phyloP scores from a whole-genome alignment of 495 filamentous ascomycete genomes.

The Aspergillus funiculosus region DNA sequence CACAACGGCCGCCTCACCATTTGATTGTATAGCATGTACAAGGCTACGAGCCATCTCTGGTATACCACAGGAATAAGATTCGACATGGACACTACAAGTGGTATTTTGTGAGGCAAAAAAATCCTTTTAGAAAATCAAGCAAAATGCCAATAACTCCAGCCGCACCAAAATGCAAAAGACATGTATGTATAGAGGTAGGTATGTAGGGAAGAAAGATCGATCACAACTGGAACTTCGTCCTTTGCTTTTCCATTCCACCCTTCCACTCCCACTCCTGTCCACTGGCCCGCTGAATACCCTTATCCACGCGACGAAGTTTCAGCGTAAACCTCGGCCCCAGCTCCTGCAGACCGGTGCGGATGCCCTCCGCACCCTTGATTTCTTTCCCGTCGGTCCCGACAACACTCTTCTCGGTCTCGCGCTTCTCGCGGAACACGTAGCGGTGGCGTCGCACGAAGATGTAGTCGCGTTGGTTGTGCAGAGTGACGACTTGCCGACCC shows the following conservation, averaged over 20 bases:
- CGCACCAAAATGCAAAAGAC: constrained; percentile 8
- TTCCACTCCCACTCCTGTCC: constrained; percentile 97
- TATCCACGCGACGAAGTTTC: constrained; percentile 86
- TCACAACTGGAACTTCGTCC: constrained; percentile 87
- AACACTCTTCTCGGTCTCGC: constrained; percentile 77
- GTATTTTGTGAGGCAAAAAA: constrained; percentile 3
- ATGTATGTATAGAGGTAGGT: no score
- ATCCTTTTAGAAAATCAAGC: constrained; percentile 8
- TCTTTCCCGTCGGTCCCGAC: constrained; percentile 82
- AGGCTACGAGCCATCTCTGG: no score
- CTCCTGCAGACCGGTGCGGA: constrained; percentile 80
- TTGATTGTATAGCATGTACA: no score
- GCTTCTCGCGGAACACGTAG: constrained; percentile 87
- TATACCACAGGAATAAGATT: no score
- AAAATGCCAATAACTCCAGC: constrained; percentile 1
- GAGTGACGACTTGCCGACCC: constrained; percentile 81
- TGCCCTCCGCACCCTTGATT: constrained; percentile 72
- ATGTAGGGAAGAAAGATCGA: constrained; percentile 14
- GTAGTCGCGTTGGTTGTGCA: constrained; percentile 96
- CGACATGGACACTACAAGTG: constrained; percentile 4
- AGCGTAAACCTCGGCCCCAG: constrained; percentile 79
- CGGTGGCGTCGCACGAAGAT: constrained; percentile 86
- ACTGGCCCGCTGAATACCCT: constrained; percentile 72
- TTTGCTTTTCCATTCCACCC: constrained; percentile 82
- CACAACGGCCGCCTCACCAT: no score